Conservation (phyloP, 805 yeast species). For the Yarrowia porcina region DNA sequence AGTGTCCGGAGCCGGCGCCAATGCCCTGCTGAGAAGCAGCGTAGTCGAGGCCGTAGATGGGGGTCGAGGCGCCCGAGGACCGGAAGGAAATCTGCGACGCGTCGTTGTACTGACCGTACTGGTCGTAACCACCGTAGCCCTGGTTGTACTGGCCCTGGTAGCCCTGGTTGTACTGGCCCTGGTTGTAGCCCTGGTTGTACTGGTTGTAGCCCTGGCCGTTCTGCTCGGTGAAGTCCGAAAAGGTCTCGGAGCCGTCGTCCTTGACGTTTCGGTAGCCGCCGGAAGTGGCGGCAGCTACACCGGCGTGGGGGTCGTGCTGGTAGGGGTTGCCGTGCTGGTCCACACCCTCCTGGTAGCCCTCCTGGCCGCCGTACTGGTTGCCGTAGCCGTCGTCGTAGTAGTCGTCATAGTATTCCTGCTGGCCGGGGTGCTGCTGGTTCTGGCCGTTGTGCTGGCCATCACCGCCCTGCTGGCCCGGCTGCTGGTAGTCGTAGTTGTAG, state of each 20-base stretch:
- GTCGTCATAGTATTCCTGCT: conserved; percentile 33
- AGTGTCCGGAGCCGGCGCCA: conserved; percentile 49
- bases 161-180: conserved; percentile 35
- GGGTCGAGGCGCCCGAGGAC: conserved; percentile 92
- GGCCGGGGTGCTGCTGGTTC: conserved; percentile 30
- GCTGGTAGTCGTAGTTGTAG: conserved; percentile 31
- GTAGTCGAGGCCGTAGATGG: conserved; percentile 71
- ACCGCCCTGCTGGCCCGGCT: conserved; percentile 27
- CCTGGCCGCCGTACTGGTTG: conserved; percentile 30
- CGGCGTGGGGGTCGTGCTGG: conserved; percentile 41
- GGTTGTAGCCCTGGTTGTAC: conserved; percentile 38
- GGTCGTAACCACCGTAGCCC: conserved; percentile 31
- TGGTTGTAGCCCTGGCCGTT: conserved; percentile 24
- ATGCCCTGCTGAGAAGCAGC: conserved; percentile 39
- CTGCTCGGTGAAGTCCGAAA: conserved; percentile 44
- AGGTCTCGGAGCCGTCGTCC: conserved; percentile 42
- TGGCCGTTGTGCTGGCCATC: conserved; percentile 32
- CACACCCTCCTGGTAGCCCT: conserved; percentile 38
- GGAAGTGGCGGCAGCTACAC: conserved; percentile 43
- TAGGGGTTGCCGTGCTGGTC: conserved; percentile 43
- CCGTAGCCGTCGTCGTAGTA: conserved; percentile 28
- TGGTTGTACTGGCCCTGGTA: conserved; percentile 33
- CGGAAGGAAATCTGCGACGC: conserved; percentile 68
- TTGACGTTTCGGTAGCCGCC: conserved; percentile 37
- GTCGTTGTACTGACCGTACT: conserved; percentile 24